phyloP scores from a whole-genome alignment of 179 eudicot species.

The Sideroxylon spinosum region DNA sequence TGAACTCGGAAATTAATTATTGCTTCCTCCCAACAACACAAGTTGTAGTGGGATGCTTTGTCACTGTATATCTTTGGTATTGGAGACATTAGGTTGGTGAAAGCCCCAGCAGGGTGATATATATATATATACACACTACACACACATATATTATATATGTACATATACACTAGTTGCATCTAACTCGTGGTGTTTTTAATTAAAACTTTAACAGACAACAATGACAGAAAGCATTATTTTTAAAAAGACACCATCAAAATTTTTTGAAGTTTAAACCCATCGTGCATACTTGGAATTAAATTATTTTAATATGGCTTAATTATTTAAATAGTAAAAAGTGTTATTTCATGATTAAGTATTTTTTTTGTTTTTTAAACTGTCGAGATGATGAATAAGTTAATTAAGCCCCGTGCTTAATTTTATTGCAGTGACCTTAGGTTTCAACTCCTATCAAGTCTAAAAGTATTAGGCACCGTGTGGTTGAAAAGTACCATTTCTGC shows the following conservation, averaged over 20 bases:
- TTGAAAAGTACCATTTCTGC: background rate
- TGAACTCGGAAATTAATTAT: background rate
- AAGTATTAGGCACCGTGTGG: background rate
- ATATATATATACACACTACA: background rate
- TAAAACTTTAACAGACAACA: background rate
- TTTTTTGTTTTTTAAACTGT: background rate
- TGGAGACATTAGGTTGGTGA: conserved; percentile 12
- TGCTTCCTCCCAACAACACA: background rate
- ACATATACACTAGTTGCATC: background rate
- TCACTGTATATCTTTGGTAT: background rate
- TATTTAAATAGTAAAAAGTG: background rate
- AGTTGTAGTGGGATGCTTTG: background rate
- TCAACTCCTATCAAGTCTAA: background rate
- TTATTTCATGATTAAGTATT: background rate
- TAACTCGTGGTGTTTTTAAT: background rate
- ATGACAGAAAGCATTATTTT: background rate
- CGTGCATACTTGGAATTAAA: background rate
- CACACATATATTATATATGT: background rate
- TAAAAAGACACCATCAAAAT: background rate
- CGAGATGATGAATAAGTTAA: background rate
- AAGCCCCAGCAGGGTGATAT: background rate
- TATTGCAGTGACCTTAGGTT: conserved; percentile 5
- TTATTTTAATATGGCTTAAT: background rate
- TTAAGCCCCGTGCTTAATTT: background rate
- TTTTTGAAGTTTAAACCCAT: background rate